Base-by-base conservation (phyloP, 176 grass and related monocot genomes). In the Rhynchospora breviuscula region DNA sequence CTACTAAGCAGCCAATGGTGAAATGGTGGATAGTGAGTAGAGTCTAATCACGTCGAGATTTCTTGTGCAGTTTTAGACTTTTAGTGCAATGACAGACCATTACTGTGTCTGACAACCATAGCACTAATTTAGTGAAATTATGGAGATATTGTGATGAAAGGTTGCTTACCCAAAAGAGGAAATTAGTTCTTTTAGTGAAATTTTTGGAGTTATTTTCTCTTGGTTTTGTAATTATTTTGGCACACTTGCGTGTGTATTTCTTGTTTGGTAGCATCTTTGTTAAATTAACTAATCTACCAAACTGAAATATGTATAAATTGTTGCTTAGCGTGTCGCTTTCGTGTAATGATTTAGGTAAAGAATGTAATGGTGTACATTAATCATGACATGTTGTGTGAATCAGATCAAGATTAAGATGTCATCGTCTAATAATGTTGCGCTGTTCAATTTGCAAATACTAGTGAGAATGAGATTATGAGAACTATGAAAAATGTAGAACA, bases 31-130 rank as follows among this genome's bases (percentile, higher is more conserved):
- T 31, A 11, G 1, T 66, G n/a, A 22, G 18, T 72, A 46, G 10
- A 26, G 46, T 75, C n/a, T 74, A 51, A 75, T 75, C 70, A 75
- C 46, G 25, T 75, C 46, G 46, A 75, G 51, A 75, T 73, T 51
- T 47, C 45, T 7, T 49, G 69, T 11, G 46, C 63, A 4, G 25
- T 64, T 26, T 65, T 14, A 5, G 63, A 4, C 10, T 64, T 26
- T 65, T 14, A 5, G 63, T 33, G 63, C 23, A 31, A 65, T 29
- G 11, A 33, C 63, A 10, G 18, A 65, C 11, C 22, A 64, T 6
- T 12, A 5, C 8, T 12, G 10, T 26, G 25, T 31, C 23, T 49
- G 18, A 49, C 44, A 49, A 47, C 26, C 45, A 23, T 48, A 48
- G 44, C 18, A 23, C 69, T 73, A 49, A 44, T 73, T 73, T 4